These are phyloP conservation scores for Colletotrichum karsti DNA, from an alignment of 2,329 filamentous ascomycete genomes.

Conservation along the genomic window DNA sequence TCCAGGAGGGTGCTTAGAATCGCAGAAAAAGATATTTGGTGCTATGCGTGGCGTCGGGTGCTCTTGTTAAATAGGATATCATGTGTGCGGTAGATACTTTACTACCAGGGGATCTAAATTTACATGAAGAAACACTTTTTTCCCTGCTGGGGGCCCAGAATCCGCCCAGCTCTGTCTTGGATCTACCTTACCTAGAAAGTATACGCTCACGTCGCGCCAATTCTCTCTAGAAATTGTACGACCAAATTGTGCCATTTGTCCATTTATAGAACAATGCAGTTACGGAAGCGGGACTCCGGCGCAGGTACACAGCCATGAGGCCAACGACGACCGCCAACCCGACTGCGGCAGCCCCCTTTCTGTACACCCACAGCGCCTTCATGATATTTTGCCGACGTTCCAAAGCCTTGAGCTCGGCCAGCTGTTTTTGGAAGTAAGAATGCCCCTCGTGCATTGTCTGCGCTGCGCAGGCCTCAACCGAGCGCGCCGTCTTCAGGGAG, in stretches of 20 bases:
- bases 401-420: conserved; percentile 72
- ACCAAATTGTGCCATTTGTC: conserved; percentile 24
- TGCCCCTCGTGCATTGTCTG: conserved; percentile 74
- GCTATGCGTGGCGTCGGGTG: conserved; percentile 20
- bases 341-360: conserved; percentile 68
- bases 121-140: conserved; percentile 6
- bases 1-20: conserved; percentile 55
- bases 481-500: conserved; percentile 83
- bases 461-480: conserved; percentile 53
- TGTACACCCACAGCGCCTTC: conserved; percentile 68
- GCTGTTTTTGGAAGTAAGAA: conserved; percentile 74
- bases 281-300: conserved; percentile 50
- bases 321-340: conserved; percentile 74
- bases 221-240: conserved; percentile 20
- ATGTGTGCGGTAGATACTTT: background rate
- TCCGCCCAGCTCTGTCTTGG: too few relatives aligned
- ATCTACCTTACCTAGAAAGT: too few relatives aligned
- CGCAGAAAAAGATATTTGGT: background rate
- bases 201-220: background rate
- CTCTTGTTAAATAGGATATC: conserved; percentile 13
- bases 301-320: conserved; percentile 73
- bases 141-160: too few relatives aligned
- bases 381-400: conserved; percentile 64
- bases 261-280: conserved; percentile 29
- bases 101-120: background rate